These are phyloP conservation scores for Dactylellina haptotyla DNA, from an alignment of 2,329 filamentous ascomycete species.

Conservation along the genomic window DNA sequence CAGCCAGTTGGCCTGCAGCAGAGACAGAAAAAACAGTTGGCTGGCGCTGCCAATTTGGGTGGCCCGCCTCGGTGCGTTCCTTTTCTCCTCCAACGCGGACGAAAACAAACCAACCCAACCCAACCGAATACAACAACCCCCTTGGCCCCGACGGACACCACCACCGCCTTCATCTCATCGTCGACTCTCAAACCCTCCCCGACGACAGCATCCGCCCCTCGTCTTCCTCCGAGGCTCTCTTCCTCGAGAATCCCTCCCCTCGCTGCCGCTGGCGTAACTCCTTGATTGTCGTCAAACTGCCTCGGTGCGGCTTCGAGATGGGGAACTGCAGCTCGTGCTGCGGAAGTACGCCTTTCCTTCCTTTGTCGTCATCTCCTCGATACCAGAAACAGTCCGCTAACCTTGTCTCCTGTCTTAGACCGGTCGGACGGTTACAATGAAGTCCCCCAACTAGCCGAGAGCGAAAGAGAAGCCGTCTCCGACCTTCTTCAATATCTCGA, in stretches of 20 bases:
- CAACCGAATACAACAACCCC: constrained; percentile 38
- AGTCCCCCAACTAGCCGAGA: constrained; percentile 89
- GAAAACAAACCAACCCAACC: constrained; percentile 45
- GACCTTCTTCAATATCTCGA: constrained; percentile 95
- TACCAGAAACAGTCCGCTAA: constrained; percentile 5
- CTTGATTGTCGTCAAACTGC: constrained; percentile 35
- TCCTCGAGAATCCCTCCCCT: constrained; percentile 8
- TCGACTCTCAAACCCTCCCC: constrained; percentile 8
- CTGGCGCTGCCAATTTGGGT: background rate
- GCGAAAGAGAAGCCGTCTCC: constrained; percentile 94
- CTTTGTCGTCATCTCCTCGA: constrained; percentile 33
- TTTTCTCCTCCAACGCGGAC: constrained; percentile 23
- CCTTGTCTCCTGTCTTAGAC: constrained; percentile 31
- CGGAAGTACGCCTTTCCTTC: constrained; percentile 59
- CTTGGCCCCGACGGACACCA: constrained; percentile 16
- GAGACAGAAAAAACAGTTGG: constrained; percentile 22
- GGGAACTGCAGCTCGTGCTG: constrained; percentile 69
- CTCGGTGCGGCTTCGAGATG: constrained; percentile 63
- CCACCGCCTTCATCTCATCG: constrained; percentile 41
- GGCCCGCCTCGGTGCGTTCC: background rate
- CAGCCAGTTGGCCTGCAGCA: constrained; percentile 52
- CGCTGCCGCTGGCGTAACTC: constrained; percentile 27
- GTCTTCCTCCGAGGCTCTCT: constrained; percentile 21
- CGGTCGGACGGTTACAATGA: constrained; percentile 54
- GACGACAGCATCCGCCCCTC: constrained; percentile 4